Evolutionary conservation across 306 rosid genomes (phyloP).

Genomic region (Vigna unguiculata): DNA sequence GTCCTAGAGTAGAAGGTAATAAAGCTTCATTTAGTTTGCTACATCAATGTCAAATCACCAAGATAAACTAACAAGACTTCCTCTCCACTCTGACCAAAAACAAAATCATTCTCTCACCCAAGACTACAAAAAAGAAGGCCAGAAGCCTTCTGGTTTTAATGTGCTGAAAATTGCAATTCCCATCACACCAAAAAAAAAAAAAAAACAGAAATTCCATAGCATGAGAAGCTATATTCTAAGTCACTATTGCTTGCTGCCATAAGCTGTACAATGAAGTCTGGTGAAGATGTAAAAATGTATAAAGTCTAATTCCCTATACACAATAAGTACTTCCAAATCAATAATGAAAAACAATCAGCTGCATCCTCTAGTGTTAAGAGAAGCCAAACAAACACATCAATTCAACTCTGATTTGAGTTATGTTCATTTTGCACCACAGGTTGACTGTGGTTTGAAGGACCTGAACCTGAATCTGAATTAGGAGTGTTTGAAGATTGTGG

Average conservation of each 20-base stretch:
- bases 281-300: not conserved
- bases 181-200: constrained; percentile 18
- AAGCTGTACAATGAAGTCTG: constrained; percentile 50
- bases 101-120: constrained; percentile 40
- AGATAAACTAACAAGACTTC: constrained; percentile 20
- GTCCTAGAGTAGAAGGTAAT: constrained; percentile 21
- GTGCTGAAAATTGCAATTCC: constrained; percentile 15
- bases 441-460: constrained; percentile 39
- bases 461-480: not conserved
- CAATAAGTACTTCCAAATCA: constrained; percentile 36
- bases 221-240: constrained; percentile 42
- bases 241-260: constrained; percentile 40
- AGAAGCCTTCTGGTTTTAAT: constrained; percentile 42
- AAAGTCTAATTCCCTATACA: constrained; percentile 36
- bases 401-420: constrained; percentile 47
- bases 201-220: constrained; percentile 30
- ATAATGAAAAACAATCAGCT: constrained; percentile 32
- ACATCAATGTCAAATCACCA: constrained; percentile 11
- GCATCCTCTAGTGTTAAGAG: constrained; percentile 32
- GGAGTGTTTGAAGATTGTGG: constrained; percentile 46
- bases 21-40: constrained; percentile 15
- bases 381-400: constrained; percentile 24
- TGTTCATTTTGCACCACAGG: constrained; percentile 42
- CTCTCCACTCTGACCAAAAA: constrained; percentile 31
- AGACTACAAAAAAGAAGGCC: constrained; percentile 45